Base-by-base conservation (phyloP, 2,329 filamentous ascomycete genomes). In the Neopestalotiopsis sp. region DNA sequence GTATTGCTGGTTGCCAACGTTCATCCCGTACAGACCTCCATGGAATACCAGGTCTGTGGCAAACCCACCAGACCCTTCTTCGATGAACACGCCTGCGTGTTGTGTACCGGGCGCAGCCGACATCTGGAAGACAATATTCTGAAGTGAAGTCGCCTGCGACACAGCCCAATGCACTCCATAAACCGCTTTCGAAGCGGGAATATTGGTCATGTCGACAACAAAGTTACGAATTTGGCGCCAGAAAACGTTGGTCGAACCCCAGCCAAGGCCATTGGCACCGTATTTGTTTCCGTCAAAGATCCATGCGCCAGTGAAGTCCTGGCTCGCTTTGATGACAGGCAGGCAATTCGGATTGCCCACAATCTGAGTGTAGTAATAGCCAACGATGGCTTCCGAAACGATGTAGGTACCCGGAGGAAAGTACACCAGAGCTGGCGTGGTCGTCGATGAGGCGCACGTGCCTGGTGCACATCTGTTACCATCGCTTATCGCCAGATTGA, bases 341-440 rank as follows among this genome's bases (percentile, higher is more conserved):
- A 84, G 70, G 72, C 81, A 72, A 40, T 79, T 73, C 61, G 81
- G 81, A 70, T 82, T 81, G 24, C 83, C 81, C 5, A 81, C 75
- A 13, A 96, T 85, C 78, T 94, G 91, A 1, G 93, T 94, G 77
- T 94, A 94, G 82, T 95, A 96, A 80, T 91, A 90, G 76, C 92
- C 89, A 57, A 92, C 81, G 70, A 96, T 89, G 5, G 93, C 91
- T 71, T 84, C 86, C 65, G 88, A 91, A 70, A 95, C 89, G 5
- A 91, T 75, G 76, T 95, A 96, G 2, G 91, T 94, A 73, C 91
- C 77, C 9, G 74, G 72, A 0, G 79, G 79, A 72, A 81, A 80
- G 73, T 81, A 81, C 57, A 81, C 74, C 24, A 76, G 65, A 6
- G 76, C 76, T 53, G 73, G 73, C 3, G 74, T 76, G 17, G 75